Conservation (phyloP, 805 yeast species). For the Saccharomycopsis sp. region DNA sequence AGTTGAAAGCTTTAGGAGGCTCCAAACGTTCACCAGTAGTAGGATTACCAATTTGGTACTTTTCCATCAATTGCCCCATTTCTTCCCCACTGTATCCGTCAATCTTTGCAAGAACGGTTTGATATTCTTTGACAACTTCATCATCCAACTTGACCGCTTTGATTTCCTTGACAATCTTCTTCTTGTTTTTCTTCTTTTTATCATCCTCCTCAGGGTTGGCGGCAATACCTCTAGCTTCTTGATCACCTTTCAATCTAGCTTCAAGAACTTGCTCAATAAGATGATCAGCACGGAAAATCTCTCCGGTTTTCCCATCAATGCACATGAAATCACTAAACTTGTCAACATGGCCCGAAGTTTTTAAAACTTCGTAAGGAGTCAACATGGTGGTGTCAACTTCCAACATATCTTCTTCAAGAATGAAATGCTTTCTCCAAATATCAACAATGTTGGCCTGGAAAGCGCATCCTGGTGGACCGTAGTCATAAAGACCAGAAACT, state of each 20-base stretch:
- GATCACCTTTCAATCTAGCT: constrained; percentile 92
- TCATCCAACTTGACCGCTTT: constrained; percentile 84
- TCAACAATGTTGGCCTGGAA: constrained; percentile 94
- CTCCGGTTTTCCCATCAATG: constrained; percentile 90
- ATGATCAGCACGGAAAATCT: constrained; percentile 97
- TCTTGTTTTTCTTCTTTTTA: constrained; percentile 69
- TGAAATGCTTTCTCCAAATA: constrained; percentile 95
- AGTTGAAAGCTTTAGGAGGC: constrained; percentile 90
- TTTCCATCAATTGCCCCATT: constrained; percentile 80
- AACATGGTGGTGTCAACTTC: constrained; percentile 98
- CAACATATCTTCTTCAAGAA: constrained; percentile 96
- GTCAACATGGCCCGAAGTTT: constrained; percentile 99
- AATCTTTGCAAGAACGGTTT: constrained; percentile 80
- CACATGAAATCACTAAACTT: constrained; percentile 99
- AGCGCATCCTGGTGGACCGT: constrained; percentile 99
- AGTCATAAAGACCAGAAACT: constrained; percentile 94
- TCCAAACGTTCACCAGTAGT: constrained; percentile 80
- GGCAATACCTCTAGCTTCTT: constrained; percentile 87
- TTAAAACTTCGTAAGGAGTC: constrained; percentile 95
- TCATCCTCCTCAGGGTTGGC: constrained; percentile 56
- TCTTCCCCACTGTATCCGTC: constrained; percentile 93
- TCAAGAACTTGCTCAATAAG: constrained; percentile 96
- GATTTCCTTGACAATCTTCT: constrained; percentile 94
- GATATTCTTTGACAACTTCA: constrained; percentile 70
- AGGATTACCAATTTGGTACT: constrained; percentile 85